These are phyloP conservation scores for Agaricus blazei DNA, from an alignment of 768 basidiomycete genomes.

Conservation along the genomic window DNA sequence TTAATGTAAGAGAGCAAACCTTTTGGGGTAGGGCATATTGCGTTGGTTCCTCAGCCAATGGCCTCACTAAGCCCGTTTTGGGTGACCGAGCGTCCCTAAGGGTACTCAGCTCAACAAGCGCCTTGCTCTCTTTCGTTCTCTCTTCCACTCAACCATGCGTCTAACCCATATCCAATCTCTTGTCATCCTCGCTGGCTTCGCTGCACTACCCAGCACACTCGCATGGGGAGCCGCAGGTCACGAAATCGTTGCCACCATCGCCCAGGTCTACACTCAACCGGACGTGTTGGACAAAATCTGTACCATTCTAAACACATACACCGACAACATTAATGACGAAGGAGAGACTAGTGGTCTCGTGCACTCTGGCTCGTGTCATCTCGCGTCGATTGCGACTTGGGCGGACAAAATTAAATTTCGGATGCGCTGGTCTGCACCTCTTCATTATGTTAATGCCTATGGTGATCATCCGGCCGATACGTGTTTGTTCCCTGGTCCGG, in stretches of 20 bases:
- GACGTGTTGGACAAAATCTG: slow-evolving; percentile 62
- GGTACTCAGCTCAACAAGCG: no score
- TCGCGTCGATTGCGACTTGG: slow-evolving; percentile 85
- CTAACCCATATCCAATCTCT: not conserved
- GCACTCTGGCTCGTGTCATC: slow-evolving; percentile 44
- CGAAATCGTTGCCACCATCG: slow-evolving; percentile 90
- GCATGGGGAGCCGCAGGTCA: slow-evolving; percentile 50
- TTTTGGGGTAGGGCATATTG: no score
- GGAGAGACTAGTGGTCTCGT: not conserved
- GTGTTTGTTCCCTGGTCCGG: slow-evolving; percentile 72
- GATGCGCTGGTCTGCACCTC: slow-evolving; percentile 66
- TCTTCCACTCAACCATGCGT: not conserved
- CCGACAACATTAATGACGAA: slow-evolving; percentile 13
- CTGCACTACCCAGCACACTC: not conserved
- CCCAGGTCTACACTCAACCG: slow-evolving; percentile 86
- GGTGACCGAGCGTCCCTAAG: no score
- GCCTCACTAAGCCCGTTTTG: no score
- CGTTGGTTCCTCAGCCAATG: no score
- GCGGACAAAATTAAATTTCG: slow-evolving; percentile 65
- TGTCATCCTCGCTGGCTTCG: not conserved
- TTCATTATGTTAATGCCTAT: slow-evolving; percentile 73
- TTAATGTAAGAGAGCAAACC: no score
- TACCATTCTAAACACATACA: slow-evolving; percentile 53
- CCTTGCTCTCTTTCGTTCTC: not conserved
- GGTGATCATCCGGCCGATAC: slow-evolving; percentile 73